Evolutionary conservation across 2,329 filamentous ascomycete genomes (phyloP).

Genomic region (Cytospora piceae): DNA sequence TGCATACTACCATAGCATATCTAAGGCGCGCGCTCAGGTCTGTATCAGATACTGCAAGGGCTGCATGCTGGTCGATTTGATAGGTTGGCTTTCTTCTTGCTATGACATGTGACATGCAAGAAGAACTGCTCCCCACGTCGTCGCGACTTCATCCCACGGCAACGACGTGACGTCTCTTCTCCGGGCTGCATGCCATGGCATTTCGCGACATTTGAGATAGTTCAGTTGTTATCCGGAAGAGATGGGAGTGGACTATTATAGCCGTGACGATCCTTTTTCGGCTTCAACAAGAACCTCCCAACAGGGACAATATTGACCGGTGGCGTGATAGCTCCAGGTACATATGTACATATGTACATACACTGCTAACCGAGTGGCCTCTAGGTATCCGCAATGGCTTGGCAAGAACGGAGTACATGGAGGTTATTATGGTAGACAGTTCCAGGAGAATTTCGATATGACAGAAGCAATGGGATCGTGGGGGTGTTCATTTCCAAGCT

Average conservation of each 20-base stretch:
- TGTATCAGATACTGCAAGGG: slow-evolving; percentile 28
- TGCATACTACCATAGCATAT: slow-evolving; percentile 6
- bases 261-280: not conserved
- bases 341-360: too few relatives aligned
- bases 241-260: not conserved
- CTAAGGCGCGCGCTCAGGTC: slow-evolving; percentile 1
- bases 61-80: slow-evolving; percentile 17
- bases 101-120: slow-evolving; percentile 1
- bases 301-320: too few relatives aligned
- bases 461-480: slow-evolving; percentile 4
- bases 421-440: not conserved
- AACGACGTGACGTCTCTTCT: slow-evolving; percentile 1
- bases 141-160: slow-evolving; percentile 7
- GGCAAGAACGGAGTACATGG: not conserved
- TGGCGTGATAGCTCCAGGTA: too few relatives aligned
- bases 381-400: not conserved
- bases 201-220: not conserved
- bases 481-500: slow-evolving; percentile 15
- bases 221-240: not conserved
- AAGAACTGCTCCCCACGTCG: not conserved
- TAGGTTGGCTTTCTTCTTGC: slow-evolving; percentile 6
- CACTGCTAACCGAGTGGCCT: not conserved
- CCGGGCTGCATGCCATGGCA: not conserved
- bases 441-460: not conserved
- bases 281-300: not conserved